Conservation (phyloP, 2,329 filamentous ascomycete species). For the Clonostachys rhizophaga region DNA sequence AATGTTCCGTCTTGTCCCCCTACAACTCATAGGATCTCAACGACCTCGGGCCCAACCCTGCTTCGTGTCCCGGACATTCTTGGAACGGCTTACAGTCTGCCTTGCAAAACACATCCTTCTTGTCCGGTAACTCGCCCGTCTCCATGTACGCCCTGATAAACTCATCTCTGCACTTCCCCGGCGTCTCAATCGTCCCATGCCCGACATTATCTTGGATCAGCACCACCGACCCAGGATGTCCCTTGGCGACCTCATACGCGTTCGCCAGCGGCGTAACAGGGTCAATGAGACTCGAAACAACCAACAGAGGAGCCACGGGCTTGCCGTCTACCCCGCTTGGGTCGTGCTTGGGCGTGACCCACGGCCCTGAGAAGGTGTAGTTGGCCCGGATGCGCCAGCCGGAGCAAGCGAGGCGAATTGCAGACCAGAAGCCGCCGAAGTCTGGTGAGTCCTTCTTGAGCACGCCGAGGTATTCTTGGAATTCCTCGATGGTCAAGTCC, state of each 20-base stretch:
- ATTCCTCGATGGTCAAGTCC: constrained; percentile 12
- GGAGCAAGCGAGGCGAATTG: constrained; percentile 30
- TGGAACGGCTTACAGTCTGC: constrained; percentile 8
- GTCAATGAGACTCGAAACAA: constrained; percentile 34
- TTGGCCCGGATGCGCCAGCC: constrained; percentile 28
- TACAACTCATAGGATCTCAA: no score
- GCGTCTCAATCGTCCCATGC: constrained; percentile 9
- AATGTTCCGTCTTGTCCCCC: no score
- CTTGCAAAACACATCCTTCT: constrained; percentile 11
- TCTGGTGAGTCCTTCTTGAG: constrained; percentile 18
- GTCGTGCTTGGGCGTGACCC: constrained; percentile 15
- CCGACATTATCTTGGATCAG: constrained; percentile 20
- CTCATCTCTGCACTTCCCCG: constrained; percentile 10
- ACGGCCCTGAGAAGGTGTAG: constrained; percentile 32
- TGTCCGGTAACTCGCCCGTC: constrained; percentile 15
- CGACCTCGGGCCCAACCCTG: no score
- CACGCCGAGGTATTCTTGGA: constrained; percentile 17
- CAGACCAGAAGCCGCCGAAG: constrained; percentile 23
- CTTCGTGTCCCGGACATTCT: no score
- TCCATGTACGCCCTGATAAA: constrained; percentile 4
- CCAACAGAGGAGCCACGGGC: constrained; percentile 36
- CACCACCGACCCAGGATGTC: constrained; percentile 18
- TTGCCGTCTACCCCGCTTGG: constrained; percentile 14
- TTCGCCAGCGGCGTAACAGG: constrained; percentile 36
- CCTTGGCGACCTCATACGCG: constrained; percentile 21